Evolutionary conservation across 805 yeast species (phyloP).

Genomic region (Phaffomyces antillensis): DNA sequence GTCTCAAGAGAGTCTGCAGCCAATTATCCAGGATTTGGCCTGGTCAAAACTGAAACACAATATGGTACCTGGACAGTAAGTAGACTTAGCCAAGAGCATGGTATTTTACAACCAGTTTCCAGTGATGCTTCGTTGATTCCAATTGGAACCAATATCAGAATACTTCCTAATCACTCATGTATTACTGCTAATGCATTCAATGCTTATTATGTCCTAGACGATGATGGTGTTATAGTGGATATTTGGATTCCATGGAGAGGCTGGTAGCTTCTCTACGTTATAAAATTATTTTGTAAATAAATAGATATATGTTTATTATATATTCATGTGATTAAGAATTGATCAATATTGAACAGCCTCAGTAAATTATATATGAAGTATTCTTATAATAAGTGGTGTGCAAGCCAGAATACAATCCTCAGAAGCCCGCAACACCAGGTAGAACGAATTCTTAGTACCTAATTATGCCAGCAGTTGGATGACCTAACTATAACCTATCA

Average conservation of each 20-base stretch:
- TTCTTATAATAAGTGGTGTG: constrained; percentile 42
- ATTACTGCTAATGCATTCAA: constrained; percentile 55
- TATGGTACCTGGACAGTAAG: constrained; percentile 58
- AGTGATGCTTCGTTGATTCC: constrained; percentile 33
- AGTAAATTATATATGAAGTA: constrained; percentile 25
- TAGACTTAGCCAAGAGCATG: constrained; percentile 74
- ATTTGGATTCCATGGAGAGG: constrained; percentile 62
- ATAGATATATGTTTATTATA: background rate
- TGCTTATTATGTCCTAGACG: constrained; percentile 49
- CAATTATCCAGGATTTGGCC: constrained; percentile 49
- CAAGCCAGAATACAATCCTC: constrained; percentile 48
- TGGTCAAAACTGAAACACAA: constrained; percentile 31
- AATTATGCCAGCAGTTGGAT: constrained; percentile 27
- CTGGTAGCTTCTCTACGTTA: constrained; percentile 23
- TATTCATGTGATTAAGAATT: background rate
- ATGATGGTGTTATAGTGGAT: constrained; percentile 43
- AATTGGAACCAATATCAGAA: constrained; percentile 44
- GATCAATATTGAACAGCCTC: constrained; percentile 26
- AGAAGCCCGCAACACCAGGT: constrained; percentile 33
- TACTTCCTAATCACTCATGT: constrained; percentile 68
- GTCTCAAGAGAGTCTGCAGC: constrained; percentile 60
- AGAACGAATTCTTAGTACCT: constrained; percentile 11
- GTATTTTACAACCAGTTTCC: constrained; percentile 47
- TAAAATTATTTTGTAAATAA: too few relatives aligned
- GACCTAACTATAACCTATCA: constrained; percentile 31